Base-by-base conservation (phyloP, 176 grass and related monocot species). In the Avena sativa region DNA sequence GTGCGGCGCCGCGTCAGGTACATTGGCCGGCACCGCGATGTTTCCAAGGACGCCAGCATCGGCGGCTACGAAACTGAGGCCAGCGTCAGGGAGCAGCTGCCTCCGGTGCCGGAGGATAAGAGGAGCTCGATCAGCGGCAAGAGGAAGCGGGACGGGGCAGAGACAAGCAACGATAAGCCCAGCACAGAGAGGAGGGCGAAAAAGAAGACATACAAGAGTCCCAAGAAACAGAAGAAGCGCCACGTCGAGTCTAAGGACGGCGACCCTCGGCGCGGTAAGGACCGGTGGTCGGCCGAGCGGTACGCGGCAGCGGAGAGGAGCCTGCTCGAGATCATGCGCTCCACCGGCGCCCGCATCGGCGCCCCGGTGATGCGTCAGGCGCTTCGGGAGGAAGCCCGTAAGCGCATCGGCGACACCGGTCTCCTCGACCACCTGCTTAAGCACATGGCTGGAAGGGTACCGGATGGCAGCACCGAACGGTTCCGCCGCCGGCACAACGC, bases 391-490 rank as follows among this genome's bases (percentile, higher is more conserved):
- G 89, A 99, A 76, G 94, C 94, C 13, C 90, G 97, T 12, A 96
- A 99, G 87, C 83, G 87, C 83, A 99, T 99, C 56, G 97, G 94
- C 1, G 94, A 99, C 85, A 94, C 94, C 5, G 97, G 97, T 2
- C 92, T 99, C 58, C 93, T 99, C 48, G 97, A 99, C 74, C 90
- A 99, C 85, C 77, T 96, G 38, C 92, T 99, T 4, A 99, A 94
- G 82, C 94, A 96, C 87, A 99, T 96, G 94, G 88, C 85, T 2
- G 90, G 94, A 5, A 86, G 90, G 57, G 92, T 96, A 2, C 86
- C 93, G 5, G 79, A 91, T 1, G 92, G 90, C 47, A 85, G 94
- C 44, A 81, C 55, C 1, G 87, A 99, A 60, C 71, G 94, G 59
- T 94, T 99, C 83, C 90, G 91, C 2, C 83, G 97, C 85, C 85